Conservation (phyloP, 352 stramenopile genomes). For the Hyaloperonospora arabidopsidis region DNA sequence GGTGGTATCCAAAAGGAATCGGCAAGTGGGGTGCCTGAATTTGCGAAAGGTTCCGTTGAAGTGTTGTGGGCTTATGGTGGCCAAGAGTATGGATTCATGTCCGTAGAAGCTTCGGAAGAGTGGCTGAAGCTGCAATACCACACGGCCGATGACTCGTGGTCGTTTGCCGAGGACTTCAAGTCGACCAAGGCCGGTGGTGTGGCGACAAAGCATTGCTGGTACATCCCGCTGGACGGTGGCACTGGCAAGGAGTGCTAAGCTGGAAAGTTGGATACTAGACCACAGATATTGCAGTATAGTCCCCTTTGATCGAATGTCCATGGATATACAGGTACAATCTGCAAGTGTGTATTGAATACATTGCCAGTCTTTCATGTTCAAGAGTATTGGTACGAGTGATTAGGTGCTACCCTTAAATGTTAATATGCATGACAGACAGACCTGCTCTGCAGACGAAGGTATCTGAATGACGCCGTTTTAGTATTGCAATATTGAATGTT, state of each 20-base stretch:
- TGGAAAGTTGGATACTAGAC: no score
- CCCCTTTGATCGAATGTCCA: no score
- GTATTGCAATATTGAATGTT: no score
- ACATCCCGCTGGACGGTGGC: slow-evolving; percentile 42
- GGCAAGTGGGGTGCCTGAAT: slow-evolving; percentile 54
- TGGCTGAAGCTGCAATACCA: slow-evolving; percentile 69
- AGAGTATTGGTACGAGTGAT: no score
- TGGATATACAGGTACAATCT: no score
- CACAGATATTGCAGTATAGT: no score
- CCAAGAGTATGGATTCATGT: slow-evolving; percentile 71
- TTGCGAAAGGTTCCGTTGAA: slow-evolving; percentile 36
- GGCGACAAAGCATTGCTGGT: slow-evolving; percentile 69
- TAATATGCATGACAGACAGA: no score
- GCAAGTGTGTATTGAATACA: no score
- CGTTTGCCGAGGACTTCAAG: slow-evolving; percentile 44
- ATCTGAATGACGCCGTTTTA: no score
- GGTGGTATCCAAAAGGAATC: slow-evolving; percentile 77
- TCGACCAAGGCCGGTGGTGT: slow-evolving; percentile 45
- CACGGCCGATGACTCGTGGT: slow-evolving; percentile 58
- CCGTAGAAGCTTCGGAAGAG: slow-evolving; percentile 44
- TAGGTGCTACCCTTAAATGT: no score
- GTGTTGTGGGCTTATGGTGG: slow-evolving; percentile 56
- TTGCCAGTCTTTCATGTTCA: no score
- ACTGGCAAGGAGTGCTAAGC: slow-evolving; percentile 29
- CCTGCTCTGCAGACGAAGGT: no score